Evolutionary conservation across 768 basidiomycete species (phyloP).

Genomic region (Hygrocybe coccinea): DNA sequence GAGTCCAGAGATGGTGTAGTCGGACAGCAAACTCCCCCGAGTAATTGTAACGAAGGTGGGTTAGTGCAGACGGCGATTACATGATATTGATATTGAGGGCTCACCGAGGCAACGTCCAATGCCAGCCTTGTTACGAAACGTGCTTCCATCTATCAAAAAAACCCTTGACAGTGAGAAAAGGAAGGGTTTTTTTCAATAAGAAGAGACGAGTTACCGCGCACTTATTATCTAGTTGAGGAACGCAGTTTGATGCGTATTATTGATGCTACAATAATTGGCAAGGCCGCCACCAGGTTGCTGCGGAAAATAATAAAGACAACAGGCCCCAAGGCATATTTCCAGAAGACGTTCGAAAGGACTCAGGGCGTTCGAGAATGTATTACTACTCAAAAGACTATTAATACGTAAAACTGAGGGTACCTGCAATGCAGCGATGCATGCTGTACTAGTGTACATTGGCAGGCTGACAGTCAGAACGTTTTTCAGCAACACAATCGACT

Average conservation of each 20-base stretch:
- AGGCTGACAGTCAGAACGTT: no score
- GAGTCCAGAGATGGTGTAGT: neutral
- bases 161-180: neutral
- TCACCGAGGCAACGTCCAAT: no score
- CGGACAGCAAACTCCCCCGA: neutral
- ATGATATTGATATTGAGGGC: neutral
- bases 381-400: no score
- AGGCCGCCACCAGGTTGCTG: no score
- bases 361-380: no score
- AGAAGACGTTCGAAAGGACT: no score
- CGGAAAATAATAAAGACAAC: no score
- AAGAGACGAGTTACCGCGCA: neutral
- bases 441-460: no score
- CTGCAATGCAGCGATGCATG: no score
- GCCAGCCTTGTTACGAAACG: neutral
- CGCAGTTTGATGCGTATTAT: neutral
- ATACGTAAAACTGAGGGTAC: no score
- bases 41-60: neutral
- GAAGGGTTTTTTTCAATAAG: neutral
- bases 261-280: neutral
- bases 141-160: neutral
- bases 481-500: no score
- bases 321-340: no score
- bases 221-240: neutral
- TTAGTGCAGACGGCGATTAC: neutral